A percentile compares a stretch with the other conserved stretches of the same genome.
Evolutionary conservation across 2,329 filamentous ascomycete genomes (phyloP).

Genomic region (Plectosphaerella sp.): DNA sequence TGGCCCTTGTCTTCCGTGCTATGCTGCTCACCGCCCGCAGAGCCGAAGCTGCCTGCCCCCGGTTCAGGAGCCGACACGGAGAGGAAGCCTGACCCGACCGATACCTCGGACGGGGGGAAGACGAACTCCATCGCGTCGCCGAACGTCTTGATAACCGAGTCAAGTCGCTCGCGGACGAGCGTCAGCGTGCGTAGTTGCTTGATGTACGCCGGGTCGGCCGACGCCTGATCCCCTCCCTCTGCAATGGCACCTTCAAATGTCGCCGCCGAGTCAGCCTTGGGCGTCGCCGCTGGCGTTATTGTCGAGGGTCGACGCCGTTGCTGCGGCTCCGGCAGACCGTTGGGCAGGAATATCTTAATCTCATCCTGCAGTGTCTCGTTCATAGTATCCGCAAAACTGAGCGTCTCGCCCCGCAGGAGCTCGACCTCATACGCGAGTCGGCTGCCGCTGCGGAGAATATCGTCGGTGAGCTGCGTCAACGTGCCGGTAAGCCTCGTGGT

Average conservation of each 20-base stretch:
- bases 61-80: conserved; percentile 84
- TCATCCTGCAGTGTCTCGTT: conserved; percentile 68
- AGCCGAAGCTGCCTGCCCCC: conserved; percentile 32
- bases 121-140: conserved; percentile 95
- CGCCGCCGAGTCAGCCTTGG: conserved; percentile 2
- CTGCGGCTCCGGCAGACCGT: conserved; percentile 31
- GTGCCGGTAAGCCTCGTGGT: conserved; percentile 77
- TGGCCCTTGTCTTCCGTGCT: conserved; percentile 84
- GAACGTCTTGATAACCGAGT: conserved; percentile 85
- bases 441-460: conserved; percentile 85
- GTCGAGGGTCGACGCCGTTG: conserved; percentile 7
- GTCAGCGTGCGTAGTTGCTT: conserved; percentile 77
- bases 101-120: conserved; percentile 81
- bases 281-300: conserved; percentile 9
- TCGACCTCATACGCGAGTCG: conserved; percentile 93
- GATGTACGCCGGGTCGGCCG: conserved; percentile 62
- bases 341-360: conserved; percentile 66
- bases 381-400: conserved; percentile 74
- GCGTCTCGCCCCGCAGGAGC: conserved; percentile 80
- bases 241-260: conserved; percentile 1
- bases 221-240: conserved; percentile 6
- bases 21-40: conserved; percentile 43
- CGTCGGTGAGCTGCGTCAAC: conserved; percentile 87
- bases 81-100: conserved; percentile 78
- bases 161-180: conserved; percentile 76